Base-by-base conservation (phyloP, 225 moss, liverwort and hornwort genomes). In the Rhytidiadelphus loreus region DNA sequence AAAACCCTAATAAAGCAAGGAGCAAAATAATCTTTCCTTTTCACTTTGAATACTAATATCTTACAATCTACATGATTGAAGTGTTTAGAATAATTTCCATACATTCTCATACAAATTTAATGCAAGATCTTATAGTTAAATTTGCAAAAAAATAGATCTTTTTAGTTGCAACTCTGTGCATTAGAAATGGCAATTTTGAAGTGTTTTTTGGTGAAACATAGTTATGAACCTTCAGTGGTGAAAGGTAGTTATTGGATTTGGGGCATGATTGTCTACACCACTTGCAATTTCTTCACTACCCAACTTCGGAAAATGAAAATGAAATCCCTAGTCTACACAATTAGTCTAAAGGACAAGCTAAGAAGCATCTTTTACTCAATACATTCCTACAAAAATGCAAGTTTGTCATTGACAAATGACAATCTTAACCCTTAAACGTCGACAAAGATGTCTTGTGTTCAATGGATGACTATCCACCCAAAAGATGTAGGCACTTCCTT, bases 281-380 rank as follows among this genome's bases (percentile, higher is more conserved):
- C 32, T 74, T 18, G 19, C 3, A 6, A 52, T 52, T 75, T 21
- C 33, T 52, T 75, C 32, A 50, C 20, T 32, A 28, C 2, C 2
- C 11, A 50, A 48, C 32, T 74, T 48, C 0, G 8, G 32, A 50
- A 50, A 75, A 75, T 33, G 13, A 50, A 48, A 50, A 50, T 32
- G 4, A 50, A 32, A 32, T 4, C 20, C 12, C 5, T 12, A 50
- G 8, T 75, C 3, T 50, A 10, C 7, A 74, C 19, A 48, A 74
- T 7, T 7, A 18, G 1, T 32, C 2, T 33, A 0, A 3, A 21
- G 1, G 50, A 4, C 5, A 4, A 50, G 11, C 46, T 73, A 29
- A 17, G 3, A 3, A 11, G 16, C 73, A 70, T 41, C 26, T 44
- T 26, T 43, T 44, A 26, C 9, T 71, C 26, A 73, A 44, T 18